These are phyloP conservation scores for Colletotrichum cereale DNA, from an alignment of 2,329 filamentous ascomycete genomes.

Conservation along the genomic window DNA sequence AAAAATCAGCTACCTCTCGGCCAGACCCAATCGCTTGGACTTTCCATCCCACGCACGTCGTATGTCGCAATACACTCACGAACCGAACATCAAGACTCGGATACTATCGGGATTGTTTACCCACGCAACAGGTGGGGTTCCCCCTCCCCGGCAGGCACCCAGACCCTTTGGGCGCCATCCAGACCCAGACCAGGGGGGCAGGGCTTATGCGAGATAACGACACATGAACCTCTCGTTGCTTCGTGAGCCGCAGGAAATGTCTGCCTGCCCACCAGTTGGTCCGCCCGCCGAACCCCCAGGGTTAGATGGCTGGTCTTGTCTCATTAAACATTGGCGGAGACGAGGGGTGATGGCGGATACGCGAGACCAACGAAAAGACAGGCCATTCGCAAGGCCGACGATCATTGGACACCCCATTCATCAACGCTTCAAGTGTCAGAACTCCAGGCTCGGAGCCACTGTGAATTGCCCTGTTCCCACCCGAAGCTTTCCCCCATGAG, in stretches of 20 bases:
- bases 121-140: conserved; percentile 16
- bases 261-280: conserved; percentile 1
- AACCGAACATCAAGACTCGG: conserved; percentile 12
- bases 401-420: conserved; percentile 18
- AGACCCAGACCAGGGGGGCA: not conserved
- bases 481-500: conserved; percentile 13
- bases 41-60: conserved; percentile 18
- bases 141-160: conserved; percentile 21
- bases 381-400: conserved; percentile 6
- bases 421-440: conserved; percentile 6
- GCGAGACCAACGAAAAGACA: not conserved
- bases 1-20: conserved; percentile 1
- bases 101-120: conserved; percentile 33
- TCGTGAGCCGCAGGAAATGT: not conserved
- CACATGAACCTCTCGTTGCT: conserved; percentile 26
- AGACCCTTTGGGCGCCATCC: conserved; percentile 20
- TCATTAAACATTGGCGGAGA: conserved; percentile 13
- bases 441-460: conserved; percentile 10
- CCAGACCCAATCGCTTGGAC: conserved; percentile 21
- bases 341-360: conserved; percentile 2
- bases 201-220: conserved; percentile 37
- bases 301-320: conserved; percentile 16
- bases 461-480: not conserved
- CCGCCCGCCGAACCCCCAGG: not conserved
- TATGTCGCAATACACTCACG: conserved; percentile 1